Evolutionary conservation across 768 basidiomycete genomes (phyloP).

Genomic region (Favolaschia claudopus): DNA sequence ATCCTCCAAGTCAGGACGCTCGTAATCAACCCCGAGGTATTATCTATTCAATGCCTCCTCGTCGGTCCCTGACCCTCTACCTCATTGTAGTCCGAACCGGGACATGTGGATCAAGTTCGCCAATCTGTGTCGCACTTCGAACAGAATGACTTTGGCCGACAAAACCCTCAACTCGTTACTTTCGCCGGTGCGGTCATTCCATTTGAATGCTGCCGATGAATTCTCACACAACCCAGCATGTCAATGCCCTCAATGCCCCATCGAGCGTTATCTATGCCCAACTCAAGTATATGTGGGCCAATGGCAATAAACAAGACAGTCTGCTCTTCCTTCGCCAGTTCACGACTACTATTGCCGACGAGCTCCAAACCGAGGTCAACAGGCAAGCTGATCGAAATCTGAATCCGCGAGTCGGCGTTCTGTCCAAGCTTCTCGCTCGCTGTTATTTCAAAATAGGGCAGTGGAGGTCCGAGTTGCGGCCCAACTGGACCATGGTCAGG

Average conservation of each 20-base stretch:
- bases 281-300: conserved; percentile 95
- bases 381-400: conserved; percentile 56
- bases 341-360: conserved; percentile 74
- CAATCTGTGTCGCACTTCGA: conserved; percentile 94
- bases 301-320: conserved; percentile 77
- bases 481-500: conserved; percentile 82
- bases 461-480: conserved; percentile 87
- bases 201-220: conserved; percentile 28
- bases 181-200: conserved; percentile 72
- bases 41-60: background rate
- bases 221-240: conserved; percentile 54
- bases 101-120: conserved; percentile 99
- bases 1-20: conserved; percentile 95
- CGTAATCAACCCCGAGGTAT: conserved; percentile 84
- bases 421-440: conserved; percentile 88
- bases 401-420: conserved; percentile 67
- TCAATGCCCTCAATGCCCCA: conserved; percentile 67
- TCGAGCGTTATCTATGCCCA: conserved; percentile 97
- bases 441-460: conserved; percentile 97
- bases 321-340: conserved; percentile 86
- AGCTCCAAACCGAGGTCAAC: conserved; percentile 69
- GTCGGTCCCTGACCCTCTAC: background rate
- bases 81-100: conserved; percentile 65
- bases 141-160: conserved; percentile 93
- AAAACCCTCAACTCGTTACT: conserved; percentile 95